Evolutionary conservation across 140 eudicot genomes (phyloP), one percentile per base, ranked within the genome.

Genomic region (Stevia rebaudiana): DNA sequence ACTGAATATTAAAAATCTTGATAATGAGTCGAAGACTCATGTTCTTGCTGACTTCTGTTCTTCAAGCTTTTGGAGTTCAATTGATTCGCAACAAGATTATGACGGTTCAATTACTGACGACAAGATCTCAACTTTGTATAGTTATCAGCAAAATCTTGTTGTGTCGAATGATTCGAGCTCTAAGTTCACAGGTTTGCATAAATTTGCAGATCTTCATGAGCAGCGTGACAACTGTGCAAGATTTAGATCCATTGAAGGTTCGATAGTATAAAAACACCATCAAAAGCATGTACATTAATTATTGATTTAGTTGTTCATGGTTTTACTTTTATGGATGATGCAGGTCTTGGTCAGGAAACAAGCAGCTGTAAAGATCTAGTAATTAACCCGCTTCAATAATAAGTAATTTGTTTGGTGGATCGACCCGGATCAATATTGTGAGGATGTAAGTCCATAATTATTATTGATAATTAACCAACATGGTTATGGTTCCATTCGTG

Each of bases 1-100:
- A 33, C 11, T 71, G 46, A 54, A 46, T 4, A n/a, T 16, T 21
- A 67, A 63, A 51, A 75, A 23, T 39, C 63, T 74, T 47, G 72
- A 64, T 23, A 12, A 41, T 0, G 67, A 49, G 13, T 24, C 56
- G 13, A 72, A 63, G 49, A 54, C n/a, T n/a, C n/a, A 6, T 43
- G 30, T 53, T 21, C 41, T n/a, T 40, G 71, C 33, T 19, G 71
- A 35, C 23, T 30, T 6, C n/a, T 74, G 57, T 28, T 56, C 63
- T 56, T 63, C 72, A 21, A 64, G 72, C 54, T 44, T 65, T 47
- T 74, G 68, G 78, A 37, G 50, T n/a, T 28, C 63, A 16, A 12
- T 57, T 56, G 78, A 66, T 4, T 74, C 63, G 1, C 56, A 46
- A 47, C 57, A 58, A 46, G 53, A 36, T 46, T 58, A 65, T 56